Evolutionary conservation across 2,329 filamentous ascomycete species (phyloP), one percentile per base, ranked within the genome.

Genomic region (Chrysoporthe austroafricana): DNA sequence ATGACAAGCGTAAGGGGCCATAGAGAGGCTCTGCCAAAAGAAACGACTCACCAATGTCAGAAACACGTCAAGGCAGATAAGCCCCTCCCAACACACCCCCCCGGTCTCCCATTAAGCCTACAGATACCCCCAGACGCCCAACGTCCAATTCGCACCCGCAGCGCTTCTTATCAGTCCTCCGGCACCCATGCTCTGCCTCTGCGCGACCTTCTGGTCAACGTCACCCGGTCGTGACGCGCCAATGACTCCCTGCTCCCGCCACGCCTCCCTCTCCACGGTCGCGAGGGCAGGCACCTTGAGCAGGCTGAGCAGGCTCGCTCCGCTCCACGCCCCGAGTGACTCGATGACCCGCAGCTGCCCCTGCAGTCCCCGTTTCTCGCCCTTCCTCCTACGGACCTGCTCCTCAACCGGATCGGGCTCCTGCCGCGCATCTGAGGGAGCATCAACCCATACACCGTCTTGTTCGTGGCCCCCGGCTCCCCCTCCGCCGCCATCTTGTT

Each of bases 251-350:
- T 92, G 85, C 72, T 88, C 87, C 58, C 89, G 76, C 84, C 92
- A 95, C 44, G 87, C 81, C 7, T 95, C 92, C 36, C 89, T 83
- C 70, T 94, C 91, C 26, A 94, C 81, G 42, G 89, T 86, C 2
- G 90, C 89, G 63, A 92, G 84, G 1, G 91, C 88, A 46, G 88
- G 86, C 4, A 93, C 83, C 66, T 90, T 90, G 68, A 94, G 80
- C 71, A 90, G 87, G 2, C 89, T 86, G 21, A 91, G 79, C 64
- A 95, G 75, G 75, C 91, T 93, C 3, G 88, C 91, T 13, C 92
- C 92, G 26, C 86, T 85, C 91, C 91, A 95, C 1, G 91, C 81
- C 0, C 92, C 92, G 1, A 94, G 78, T 0, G 89, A 89, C 70
- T 92, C 88, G 1, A 93, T 80, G 2, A 85, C 89, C 36, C 91